Evolutionary conservation across 495 filamentous ascomycete genomes (phyloP).

Genomic region (Talaromyces trachyspermus): DNA sequence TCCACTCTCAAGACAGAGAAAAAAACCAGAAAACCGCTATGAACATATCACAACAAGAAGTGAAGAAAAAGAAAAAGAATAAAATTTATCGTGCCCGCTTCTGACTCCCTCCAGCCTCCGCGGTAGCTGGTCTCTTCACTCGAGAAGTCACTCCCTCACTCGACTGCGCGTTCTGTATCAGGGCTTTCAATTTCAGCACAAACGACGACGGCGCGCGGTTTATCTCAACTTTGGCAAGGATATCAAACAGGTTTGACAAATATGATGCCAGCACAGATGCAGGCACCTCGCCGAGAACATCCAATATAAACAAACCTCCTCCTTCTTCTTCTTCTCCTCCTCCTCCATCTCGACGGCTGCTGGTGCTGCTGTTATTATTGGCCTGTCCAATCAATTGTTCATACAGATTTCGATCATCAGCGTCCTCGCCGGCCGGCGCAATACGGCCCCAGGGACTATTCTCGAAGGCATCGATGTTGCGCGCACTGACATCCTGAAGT

Average conservation of each 20-base stretch:
- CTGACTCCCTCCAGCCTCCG: slow-evolving; percentile 18
- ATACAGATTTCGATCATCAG: slow-evolving; percentile 44
- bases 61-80: not conserved
- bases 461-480: slow-evolving; percentile 40
- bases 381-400: slow-evolving; percentile 38
- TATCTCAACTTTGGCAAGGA: slow-evolving; percentile 32
- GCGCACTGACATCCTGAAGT: slow-evolving; percentile 34
- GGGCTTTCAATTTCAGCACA: slow-evolving; percentile 23
- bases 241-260: slow-evolving; percentile 22
- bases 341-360: slow-evolving; percentile 23
- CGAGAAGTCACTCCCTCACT: slow-evolving; percentile 17
- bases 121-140: slow-evolving; percentile 31
- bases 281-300: slow-evolving; percentile 32
- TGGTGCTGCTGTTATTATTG: not conserved
- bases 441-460: slow-evolving; percentile 31
- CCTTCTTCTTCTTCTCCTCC: slow-evolving; percentile 17
- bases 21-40: not conserved
- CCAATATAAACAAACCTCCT: slow-evolving; percentile 34
- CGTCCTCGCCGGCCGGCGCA: slow-evolving; percentile 35
- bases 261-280: slow-evolving; percentile 26
- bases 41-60: not conserved
- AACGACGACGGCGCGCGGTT: slow-evolving; percentile 32
- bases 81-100: slow-evolving; percentile 30
- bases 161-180: slow-evolving; percentile 27
- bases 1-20: not conserved